Base-by-base conservation (phyloP, 495 filamentous ascomycete genomes). In the Cladorrhinum samala region DNA sequence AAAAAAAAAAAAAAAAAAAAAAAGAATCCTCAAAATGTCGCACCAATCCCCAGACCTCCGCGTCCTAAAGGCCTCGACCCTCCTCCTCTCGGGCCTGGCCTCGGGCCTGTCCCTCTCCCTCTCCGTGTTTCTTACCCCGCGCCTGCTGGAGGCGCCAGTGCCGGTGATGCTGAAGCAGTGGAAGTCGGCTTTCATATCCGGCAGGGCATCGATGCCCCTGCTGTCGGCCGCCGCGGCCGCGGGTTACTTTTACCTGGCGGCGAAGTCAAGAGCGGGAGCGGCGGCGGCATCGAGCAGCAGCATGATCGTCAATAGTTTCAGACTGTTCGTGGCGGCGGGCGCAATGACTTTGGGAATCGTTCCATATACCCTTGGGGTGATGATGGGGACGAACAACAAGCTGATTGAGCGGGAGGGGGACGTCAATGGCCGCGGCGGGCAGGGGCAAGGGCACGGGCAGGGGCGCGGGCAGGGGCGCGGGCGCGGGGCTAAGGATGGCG, bases 101-200 rank as follows among this genome's bases (percentile, higher is more conserved):
- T 52, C 63, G 60, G 80, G 78, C 54, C 56, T 62, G 41, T 73
- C 62, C 50, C 57, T 73, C 48, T 41, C 67, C 41, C 41, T 77
- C 48, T 78, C 74, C 17, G 56, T 68, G 63, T 52, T 72, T 45
- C 36, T 72, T 21, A 57, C 80, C 9, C 82, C 82, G 3, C 67
- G 71, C 43, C 57, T 83, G 11, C 71, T 83, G 18, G 60, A 76
- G 44, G 73, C 78, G 0, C 82, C 82, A 0, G 59, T 71, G 4
- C 71, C 76, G 0, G 57, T 82, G 9, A 68, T 82, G 45, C 74
- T 77, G 16, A 58, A 53, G 14, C 79, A 83, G 62, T 84, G 78
- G 78, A 40, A 59, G 41, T 52, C 46, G 18, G 52, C 66, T 21
- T 76, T 61, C 61, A 20, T 60, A 27, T 50, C 39, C 2, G 78